Percentiles rank a stretch among this genome's conserved stretches.
Evolutionary conservation across 305 asterid species (phyloP).

Genomic region (Fraxinus sp.): DNA sequence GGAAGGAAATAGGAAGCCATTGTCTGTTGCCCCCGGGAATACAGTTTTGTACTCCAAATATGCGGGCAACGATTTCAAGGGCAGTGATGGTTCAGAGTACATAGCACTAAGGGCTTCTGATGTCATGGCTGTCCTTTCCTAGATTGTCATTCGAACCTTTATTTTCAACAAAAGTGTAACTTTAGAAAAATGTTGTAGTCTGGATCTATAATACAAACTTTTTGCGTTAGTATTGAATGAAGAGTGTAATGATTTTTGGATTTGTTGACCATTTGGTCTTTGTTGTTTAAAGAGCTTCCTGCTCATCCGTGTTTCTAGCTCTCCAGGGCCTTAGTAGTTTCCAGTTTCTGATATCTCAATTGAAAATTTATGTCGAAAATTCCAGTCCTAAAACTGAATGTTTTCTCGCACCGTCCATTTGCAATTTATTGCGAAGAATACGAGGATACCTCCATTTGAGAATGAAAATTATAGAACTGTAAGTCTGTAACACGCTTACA

Average conservation of each 20-base stretch:
- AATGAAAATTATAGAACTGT: neutral
- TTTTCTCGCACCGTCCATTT: neutral
- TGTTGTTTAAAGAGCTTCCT: neutral
- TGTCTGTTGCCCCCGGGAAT: slow-evolving; percentile 38
- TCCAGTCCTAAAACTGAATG: neutral
- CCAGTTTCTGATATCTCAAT: neutral
- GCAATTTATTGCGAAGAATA: neutral
- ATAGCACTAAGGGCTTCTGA: slow-evolving; percentile 74
- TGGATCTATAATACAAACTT: slow-evolving; percentile 14
- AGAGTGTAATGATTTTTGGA: neutral
- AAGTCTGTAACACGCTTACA: neutral
- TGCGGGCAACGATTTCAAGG: slow-evolving; percentile 89
- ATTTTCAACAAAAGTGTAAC: neutral
- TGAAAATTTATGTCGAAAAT: neutral
- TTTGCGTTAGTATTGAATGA: neutral
- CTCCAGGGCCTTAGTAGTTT: neutral
- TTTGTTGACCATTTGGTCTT: neutral
- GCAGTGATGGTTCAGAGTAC: slow-evolving; percentile 71
- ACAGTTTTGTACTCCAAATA: slow-evolving; percentile 61
- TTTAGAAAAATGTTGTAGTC: slow-evolving; percentile 20
- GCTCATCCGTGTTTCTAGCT: neutral
- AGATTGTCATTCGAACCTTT: slow-evolving; percentile 17
- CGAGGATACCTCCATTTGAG: neutral
- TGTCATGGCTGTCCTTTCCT: slow-evolving; percentile 77
- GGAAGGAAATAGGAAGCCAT: slow-evolving; percentile 74